Base-by-base conservation (phyloP, 179 eudicot species). In the Sideroxylon spinosum region DNA sequence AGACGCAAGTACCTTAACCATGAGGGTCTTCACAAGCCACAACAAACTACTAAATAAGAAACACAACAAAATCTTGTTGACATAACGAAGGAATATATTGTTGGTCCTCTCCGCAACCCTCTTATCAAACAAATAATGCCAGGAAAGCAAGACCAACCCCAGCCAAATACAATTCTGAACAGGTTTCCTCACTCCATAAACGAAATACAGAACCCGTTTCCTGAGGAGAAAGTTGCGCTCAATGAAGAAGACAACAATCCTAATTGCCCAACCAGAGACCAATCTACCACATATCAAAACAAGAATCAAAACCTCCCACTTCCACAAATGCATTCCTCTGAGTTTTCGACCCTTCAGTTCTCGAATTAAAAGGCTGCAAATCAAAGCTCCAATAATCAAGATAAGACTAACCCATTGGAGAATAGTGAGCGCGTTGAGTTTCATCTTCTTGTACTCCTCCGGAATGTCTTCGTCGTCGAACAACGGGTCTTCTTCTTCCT, bases 151-250 rank as follows among this genome's bases (percentile, higher is more conserved):
- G 48, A 87, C 90, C 8, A 92, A 77, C 0, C 91, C 94, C 13
- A 92, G 75, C 97, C 97, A 92, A n/a, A 92, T 84, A 7, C 93
- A 90, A 74, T 89, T 92, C 79, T 86, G 92, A 9, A 92, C 97
- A 0, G 91, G 88, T 9, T 78, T 88, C 63, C 87, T 86, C 13
- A 92, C 73, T 19, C 97, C 94, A 44, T 88, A 92, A 55, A 92
- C 93, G 25, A 92, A 92, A 78, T 92, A 92, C 37, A 92, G 74
- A 23, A 92, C 86, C 1, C 94, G 78, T 59, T 92, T 92, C 29
- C 92, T 69, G 16, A 89, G 80, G n/a, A 89, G 53, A 37, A 88
- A 87, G 32, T 88, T 89, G 50, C 97, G 86, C 82, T 90, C 94
- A 8, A 91, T 86, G 14, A 83, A 73, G 79, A 89, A 90, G 6